These are phyloP conservation scores for Plasmodium chabaudi DNA, from an alignment of 169 alveolate species.

Conservation along the genomic window DNA sequence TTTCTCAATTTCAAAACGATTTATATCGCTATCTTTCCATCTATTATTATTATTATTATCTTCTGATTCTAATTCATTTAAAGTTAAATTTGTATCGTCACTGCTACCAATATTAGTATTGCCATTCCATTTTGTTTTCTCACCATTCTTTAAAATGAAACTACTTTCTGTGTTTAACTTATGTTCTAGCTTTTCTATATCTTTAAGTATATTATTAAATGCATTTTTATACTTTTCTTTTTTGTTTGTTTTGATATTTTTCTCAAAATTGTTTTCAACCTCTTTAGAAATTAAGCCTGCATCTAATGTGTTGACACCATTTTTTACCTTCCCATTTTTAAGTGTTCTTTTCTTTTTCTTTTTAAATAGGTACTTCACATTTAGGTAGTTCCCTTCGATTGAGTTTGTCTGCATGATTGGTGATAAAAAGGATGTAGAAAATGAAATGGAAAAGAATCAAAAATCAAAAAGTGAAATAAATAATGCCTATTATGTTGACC, in stretches of 20 bases:
- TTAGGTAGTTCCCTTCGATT: constrained; percentile 46
- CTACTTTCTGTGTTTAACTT: constrained; percentile 18
- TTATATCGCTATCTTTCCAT: background rate
- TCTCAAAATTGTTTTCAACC: background rate
- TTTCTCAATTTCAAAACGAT: too few relatives aligned
- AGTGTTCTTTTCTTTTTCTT: constrained; percentile 2
- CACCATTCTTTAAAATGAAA: background rate
- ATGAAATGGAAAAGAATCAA: background rate
- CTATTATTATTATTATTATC: background rate
- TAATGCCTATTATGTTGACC: background rate
- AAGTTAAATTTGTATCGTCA: background rate
- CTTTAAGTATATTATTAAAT: constrained; percentile 34
- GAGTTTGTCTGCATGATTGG: constrained; percentile 3
- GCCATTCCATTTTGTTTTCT: constrained; percentile 1
- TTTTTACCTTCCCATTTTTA: too few relatives aligned
- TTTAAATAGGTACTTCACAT: constrained; percentile 27
- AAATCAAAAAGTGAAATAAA: background rate
- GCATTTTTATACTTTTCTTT: constrained; percentile 6
- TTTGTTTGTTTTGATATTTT: background rate
- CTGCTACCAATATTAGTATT: background rate
- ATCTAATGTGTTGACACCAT: background rate
- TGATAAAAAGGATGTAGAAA: too few relatives aligned
- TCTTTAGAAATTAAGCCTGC: background rate
- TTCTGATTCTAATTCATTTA: background rate
- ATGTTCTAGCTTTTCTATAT: constrained; percentile 31